These are phyloP conservation scores for Quercus phellos DNA, from an alignment of 331 rosid species.

Conservation along the genomic window DNA sequence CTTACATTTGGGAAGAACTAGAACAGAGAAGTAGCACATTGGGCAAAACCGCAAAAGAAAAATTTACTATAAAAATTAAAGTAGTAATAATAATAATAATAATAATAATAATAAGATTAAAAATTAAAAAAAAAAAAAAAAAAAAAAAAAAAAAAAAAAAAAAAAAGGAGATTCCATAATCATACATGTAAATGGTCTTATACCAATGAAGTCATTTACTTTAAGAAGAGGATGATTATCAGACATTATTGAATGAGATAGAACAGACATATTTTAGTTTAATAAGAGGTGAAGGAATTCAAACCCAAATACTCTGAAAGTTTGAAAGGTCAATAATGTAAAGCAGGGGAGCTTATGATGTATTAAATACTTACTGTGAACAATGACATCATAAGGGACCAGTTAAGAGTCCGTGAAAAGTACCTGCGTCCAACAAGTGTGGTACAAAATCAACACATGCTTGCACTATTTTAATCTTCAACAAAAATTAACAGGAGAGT, in stretches of 20 bases:
- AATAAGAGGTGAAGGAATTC: neutral
- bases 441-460: slow-evolving; percentile 18
- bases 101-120: too few species aligned
- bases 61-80: neutral
- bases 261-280: neutral
- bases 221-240: neutral
- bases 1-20: neutral
- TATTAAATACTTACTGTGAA: slow-evolving; percentile 53
- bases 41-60: neutral
- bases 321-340: neutral
- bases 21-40: neutral
- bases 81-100: too few species aligned
- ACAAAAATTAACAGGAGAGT: neutral
- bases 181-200: neutral
- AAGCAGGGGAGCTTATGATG: neutral
- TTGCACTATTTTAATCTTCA: neutral
- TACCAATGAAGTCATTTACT: neutral
- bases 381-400: slow-evolving; percentile 87
- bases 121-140: accelerated
- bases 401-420: slow-evolving; percentile 60
- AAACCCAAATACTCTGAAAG: neutral
- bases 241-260: neutral
- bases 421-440: slow-evolving; percentile 43
- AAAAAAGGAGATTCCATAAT: neutral
- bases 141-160: neutral